Percentiles rank a stretch among this genome's conserved stretches.
Evolutionary conservation across 345 rosid genomes (phyloP).

Genomic region (Linum tenue): DNA sequence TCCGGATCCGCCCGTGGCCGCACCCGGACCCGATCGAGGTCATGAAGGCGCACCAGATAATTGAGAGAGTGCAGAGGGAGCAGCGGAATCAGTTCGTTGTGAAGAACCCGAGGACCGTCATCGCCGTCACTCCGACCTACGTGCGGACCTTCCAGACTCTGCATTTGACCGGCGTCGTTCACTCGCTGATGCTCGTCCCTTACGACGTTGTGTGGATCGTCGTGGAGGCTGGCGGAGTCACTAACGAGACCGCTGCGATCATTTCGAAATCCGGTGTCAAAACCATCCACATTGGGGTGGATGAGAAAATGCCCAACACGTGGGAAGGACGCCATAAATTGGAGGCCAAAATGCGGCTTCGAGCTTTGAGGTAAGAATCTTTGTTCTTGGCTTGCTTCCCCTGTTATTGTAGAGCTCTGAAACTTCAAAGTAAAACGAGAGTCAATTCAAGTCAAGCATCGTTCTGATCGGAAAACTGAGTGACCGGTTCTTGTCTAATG

Average conservation of each 20-base stretch:
- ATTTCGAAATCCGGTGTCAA: conserved; percentile 55
- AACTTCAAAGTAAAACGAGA: neutral
- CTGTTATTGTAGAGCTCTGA: neutral
- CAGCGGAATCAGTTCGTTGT: conserved; percentile 68
- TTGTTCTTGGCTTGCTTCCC: neutral
- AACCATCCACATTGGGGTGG: conserved; percentile 55
- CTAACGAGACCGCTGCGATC: conserved; percentile 65
- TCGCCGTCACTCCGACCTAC: conserved; percentile 86
- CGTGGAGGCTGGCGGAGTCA: conserved; percentile 83
- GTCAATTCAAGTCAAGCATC: neutral
- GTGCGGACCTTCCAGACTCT: conserved; percentile 88
- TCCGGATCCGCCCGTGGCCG: conserved; percentile 99
- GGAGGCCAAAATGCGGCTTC: conserved; percentile 82
- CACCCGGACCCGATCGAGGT: conserved; percentile 88
- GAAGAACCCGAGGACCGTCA: conserved; percentile 49
- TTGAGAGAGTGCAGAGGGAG: conserved; percentile 83
- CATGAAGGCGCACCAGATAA: conserved; percentile 83
- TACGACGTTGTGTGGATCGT: conserved; percentile 91
- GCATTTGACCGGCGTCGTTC: conserved; percentile 90
- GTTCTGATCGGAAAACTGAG: neutral
- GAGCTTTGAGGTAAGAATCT: conserved; percentile 52
- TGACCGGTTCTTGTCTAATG: neutral
- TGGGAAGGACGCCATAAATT: conserved; percentile 66
- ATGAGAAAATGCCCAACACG: conserved; percentile 57
- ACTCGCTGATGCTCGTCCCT: conserved; percentile 78